A percentile compares a stretch with the other conserved stretches of the same genome.
Evolutionary conservation across 2,329 filamentous ascomycete genomes (phyloP).

Genomic region (Fusarium sp.): DNA sequence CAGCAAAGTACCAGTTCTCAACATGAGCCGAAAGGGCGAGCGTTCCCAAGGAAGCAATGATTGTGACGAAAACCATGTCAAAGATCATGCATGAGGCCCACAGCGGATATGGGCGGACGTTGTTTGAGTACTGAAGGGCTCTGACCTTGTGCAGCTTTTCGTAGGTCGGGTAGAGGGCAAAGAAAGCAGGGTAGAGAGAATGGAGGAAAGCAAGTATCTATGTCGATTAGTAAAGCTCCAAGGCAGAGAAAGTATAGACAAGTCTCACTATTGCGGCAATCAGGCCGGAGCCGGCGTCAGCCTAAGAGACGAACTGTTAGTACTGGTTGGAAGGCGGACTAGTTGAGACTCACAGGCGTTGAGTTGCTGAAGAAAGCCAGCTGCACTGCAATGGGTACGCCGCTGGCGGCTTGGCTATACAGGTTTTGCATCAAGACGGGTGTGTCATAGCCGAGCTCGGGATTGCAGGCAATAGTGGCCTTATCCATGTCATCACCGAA

Average conservation of each 20-base stretch:
- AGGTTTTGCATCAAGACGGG: not conserved
- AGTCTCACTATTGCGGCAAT: not conserved
- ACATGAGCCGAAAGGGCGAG: not conserved
- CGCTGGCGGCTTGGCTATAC: not conserved
- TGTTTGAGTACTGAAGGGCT: conserved; percentile 14
- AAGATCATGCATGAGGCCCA: conserved; percentile 2
- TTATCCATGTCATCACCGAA: not conserved
- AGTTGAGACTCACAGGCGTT: not conserved
- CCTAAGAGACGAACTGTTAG: not conserved
- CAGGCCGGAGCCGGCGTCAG: not conserved
- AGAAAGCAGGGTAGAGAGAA: conserved; percentile 2
- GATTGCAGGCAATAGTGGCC: not conserved
- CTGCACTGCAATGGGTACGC: not conserved
- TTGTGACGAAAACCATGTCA: conserved; percentile 10
- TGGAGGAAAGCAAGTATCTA: not conserved
- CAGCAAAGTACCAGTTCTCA: conserved; percentile 2
- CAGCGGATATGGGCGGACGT: not conserved
- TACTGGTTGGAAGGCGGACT: not conserved
- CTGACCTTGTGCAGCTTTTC: conserved; percentile 1
- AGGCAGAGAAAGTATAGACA: not conserved
- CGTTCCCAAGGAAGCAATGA: not conserved
- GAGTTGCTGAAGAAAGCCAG: not conserved
- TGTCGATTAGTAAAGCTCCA: not conserved
- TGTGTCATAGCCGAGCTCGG: not conserved
- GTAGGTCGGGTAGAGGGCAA: conserved; percentile 5